Percentiles rank a stretch among this genome's conserved stretches.
Evolutionary conservation across 148 eudicot species (phyloP).

Genomic region (Heliamphora exappendiculata): DNA sequence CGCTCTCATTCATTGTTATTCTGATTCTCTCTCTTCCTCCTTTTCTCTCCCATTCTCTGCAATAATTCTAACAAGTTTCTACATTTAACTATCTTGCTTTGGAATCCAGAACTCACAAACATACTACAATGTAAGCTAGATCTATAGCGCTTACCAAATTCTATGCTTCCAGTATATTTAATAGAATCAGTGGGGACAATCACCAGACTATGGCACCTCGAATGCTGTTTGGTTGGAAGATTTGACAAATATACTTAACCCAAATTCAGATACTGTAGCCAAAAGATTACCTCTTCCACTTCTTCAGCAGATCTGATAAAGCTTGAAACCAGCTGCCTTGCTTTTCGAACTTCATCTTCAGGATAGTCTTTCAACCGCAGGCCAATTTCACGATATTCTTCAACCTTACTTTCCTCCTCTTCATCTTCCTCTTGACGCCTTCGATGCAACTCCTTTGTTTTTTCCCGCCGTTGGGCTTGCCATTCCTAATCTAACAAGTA

Average conservation of each 20-base stretch:
- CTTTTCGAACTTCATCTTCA: slow-evolving; percentile 67
- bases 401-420: slow-evolving; percentile 81
- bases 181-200: not conserved
- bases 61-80: too few species aligned
- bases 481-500: slow-evolving; percentile 51
- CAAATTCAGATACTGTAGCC: not conserved
- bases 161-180: not conserved
- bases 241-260: too few species aligned
- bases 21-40: too few species aligned
- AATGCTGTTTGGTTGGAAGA: not conserved
- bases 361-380: slow-evolving; percentile 62
- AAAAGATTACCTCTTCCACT: slow-evolving; percentile 78
- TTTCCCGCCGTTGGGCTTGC: slow-evolving; percentile 84
- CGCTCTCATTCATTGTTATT: too few species aligned
- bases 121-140: not conserved
- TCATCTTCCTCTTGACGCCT: slow-evolving; percentile 73
- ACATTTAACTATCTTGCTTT: not conserved
- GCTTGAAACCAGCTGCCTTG: slow-evolving; percentile 72
- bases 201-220: not conserved
- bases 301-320: slow-evolving; percentile 90
- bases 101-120: not conserved
- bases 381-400: slow-evolving; percentile 84
- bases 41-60: too few species aligned
- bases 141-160: not conserved
- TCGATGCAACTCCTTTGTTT: slow-evolving; percentile 65